These are phyloP conservation scores for Colletotrichum cereale DNA, from an alignment of 2,329 filamentous ascomycete genomes.

Conservation along the genomic window DNA sequence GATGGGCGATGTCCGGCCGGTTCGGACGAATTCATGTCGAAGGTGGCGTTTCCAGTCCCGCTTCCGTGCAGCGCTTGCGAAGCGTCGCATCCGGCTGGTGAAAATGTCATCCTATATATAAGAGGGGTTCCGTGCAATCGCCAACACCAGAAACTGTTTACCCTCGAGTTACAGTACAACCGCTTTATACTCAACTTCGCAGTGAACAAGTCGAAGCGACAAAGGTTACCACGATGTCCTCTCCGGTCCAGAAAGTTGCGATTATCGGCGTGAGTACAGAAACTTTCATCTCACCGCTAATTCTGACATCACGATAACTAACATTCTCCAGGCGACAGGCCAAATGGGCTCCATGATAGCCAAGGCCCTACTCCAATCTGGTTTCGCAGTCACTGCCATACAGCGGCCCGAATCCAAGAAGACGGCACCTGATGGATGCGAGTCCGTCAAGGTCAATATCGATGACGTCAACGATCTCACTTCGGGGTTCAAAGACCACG, in stretches of 20 bases:
- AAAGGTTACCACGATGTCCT: neutral
- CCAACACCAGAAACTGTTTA: neutral
- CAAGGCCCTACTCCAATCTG: slow-evolving; percentile 46
- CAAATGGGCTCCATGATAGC: slow-evolving; percentile 50
- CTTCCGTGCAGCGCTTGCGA: neutral
- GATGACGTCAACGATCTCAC: slow-evolving; percentile 58
- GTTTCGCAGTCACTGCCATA: slow-evolving; percentile 53
- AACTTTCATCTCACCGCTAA: no score
- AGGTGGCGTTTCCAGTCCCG: neutral
- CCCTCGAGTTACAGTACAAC: neutral
- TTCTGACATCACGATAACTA: neutral
- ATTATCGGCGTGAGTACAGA: slow-evolving; percentile 22
- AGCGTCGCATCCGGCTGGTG: neutral
- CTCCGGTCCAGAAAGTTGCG: slow-evolving; percentile 12
- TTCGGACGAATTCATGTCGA: neutral
- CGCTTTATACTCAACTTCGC: neutral
- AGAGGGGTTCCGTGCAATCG: neutral
- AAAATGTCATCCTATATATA: neutral
- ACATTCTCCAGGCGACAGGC: slow-evolving; percentile 45
- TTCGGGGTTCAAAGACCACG: slow-evolving; percentile 65
- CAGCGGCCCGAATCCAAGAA: slow-evolving; percentile 56
- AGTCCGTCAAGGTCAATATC: slow-evolving; percentile 53
- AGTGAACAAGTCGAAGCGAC: neutral
- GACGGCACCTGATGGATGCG: slow-evolving; percentile 46
- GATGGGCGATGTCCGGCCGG: neutral